Evolutionary conservation across 2,329 filamentous ascomycete species (phyloP).

Genomic region (Sporothrix luriei): DNA sequence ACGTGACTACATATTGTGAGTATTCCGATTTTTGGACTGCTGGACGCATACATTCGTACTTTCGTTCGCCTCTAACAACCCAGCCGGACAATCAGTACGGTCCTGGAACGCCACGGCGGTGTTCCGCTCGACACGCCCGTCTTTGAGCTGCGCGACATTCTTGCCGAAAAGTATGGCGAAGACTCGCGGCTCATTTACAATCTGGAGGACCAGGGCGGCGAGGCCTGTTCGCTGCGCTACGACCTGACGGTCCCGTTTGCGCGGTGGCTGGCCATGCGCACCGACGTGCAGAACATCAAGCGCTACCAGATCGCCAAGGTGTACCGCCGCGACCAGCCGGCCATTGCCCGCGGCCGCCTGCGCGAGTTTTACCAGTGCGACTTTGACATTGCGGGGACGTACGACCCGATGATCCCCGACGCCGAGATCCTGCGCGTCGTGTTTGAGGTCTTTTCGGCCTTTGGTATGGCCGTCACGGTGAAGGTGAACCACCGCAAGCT

Average conservation of each 20-base stretch:
- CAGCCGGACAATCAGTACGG: not conserved
- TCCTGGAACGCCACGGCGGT: not conserved
- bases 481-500: constrained; percentile 75
- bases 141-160: not conserved
- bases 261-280: constrained; percentile 90
- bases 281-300: constrained; percentile 76
- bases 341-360: constrained; percentile 89
- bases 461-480: constrained; percentile 73
- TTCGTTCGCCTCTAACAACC: not conserved
- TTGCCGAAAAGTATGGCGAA: constrained; percentile 8
- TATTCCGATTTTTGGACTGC: not conserved
- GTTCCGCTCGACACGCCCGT: constrained; percentile 8
- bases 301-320: constrained; percentile 96
- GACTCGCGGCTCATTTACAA: constrained; percentile 59
- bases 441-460: constrained; percentile 43
- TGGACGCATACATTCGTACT: too few relatives aligned
- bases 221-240: constrained; percentile 78
- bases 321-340: constrained; percentile 56
- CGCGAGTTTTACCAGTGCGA: constrained; percentile 97
- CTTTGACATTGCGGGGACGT: constrained; percentile 87
- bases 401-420: constrained; percentile 90
- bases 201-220: constrained; percentile 79
- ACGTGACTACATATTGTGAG: not conserved
- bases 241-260: constrained; percentile 69
- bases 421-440: constrained; percentile 65